phyloP scores from a whole-genome alignment of 2,329 filamentous ascomycete species.

The Fragosphaeria purpurea region DNA sequence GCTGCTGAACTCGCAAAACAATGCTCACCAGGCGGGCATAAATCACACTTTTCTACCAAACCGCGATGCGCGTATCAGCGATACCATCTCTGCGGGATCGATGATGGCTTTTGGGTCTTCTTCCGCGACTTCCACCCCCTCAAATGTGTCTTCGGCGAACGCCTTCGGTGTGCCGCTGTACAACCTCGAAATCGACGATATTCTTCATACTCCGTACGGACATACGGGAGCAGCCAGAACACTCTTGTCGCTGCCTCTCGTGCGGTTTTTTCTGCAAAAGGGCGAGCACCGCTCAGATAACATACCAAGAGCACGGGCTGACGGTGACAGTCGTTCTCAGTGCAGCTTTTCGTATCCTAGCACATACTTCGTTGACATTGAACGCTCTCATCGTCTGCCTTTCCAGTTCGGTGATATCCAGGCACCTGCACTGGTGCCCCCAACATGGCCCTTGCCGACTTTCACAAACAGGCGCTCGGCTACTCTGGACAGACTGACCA shows the following conservation, averaged over 20 bases:
- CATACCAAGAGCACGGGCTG: constrained; percentile 5
- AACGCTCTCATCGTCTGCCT: constrained; percentile 23
- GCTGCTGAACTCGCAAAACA: too few species aligned
- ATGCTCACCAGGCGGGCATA: too few species aligned
- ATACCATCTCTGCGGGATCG: too few species aligned
- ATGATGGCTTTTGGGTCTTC: too few species aligned
- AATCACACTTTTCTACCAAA: too few species aligned
- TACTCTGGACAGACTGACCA: constrained; percentile 18
- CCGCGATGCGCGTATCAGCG: too few species aligned
- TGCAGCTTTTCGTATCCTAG: constrained; percentile 15
- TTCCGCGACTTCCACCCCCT: too few species aligned
- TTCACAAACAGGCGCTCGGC: constrained; percentile 17
- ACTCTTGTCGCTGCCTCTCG: constrained; percentile 23
- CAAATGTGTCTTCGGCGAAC: too few species aligned
- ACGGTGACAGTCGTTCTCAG: too few species aligned
- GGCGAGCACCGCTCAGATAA: too few species aligned
- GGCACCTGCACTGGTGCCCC: background rate
- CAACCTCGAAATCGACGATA: constrained; percentile 19
- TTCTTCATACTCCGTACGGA: constrained; percentile 25
- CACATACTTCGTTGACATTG: constrained; percentile 25
- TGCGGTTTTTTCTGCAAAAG: constrained; percentile 21
- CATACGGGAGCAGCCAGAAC: constrained; percentile 24
- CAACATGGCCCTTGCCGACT: background rate
- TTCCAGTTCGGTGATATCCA: constrained; percentile 19
- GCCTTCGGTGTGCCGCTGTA: too few species aligned